Evolutionary conservation across 2,329 filamentous ascomycete species (phyloP).

Genomic region (Talaromyces sp.): DNA sequence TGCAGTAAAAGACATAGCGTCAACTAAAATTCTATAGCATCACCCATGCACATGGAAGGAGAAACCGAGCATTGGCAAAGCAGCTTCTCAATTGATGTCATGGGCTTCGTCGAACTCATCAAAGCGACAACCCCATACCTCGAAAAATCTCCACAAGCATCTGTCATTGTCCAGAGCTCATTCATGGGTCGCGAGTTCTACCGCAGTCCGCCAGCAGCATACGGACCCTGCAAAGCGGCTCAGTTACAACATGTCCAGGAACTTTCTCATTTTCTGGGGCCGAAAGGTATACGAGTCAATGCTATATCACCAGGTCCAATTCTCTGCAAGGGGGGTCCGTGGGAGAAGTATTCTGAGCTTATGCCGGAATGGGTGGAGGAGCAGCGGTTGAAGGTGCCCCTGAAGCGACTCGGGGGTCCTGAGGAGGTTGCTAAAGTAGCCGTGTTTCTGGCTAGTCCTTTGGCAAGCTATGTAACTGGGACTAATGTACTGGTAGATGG

Average conservation of each 20-base stretch:
- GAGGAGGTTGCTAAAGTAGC: constrained; percentile 26
- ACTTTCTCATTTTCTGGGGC: constrained; percentile 22
- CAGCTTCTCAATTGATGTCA: constrained; percentile 22
- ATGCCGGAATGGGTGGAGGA: constrained; percentile 23
- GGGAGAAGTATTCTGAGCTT: constrained; percentile 19
- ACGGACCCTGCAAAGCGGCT: constrained; percentile 24
- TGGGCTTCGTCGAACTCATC: constrained; percentile 23
- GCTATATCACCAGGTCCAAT: constrained; percentile 30
- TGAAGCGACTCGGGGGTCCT: constrained; percentile 22
- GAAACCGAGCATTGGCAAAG: constrained; percentile 20
- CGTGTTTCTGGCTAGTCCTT: constrained; percentile 26
- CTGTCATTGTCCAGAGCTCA: constrained; percentile 23
- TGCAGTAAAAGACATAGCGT: background rate
- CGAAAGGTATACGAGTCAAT: constrained; percentile 30
- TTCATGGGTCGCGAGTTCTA: constrained; percentile 26
- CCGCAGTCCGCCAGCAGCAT: constrained; percentile 23
- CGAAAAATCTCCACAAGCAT: constrained; percentile 19
- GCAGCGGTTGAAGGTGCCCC: constrained; percentile 20
- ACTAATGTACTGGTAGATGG: constrained; percentile 23
- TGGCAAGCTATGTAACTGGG: constrained; percentile 19
- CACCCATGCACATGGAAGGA: constrained; percentile 21
- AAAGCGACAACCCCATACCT: constrained; percentile 20
- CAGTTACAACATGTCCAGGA: constrained; percentile 27
- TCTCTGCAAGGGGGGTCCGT: constrained; percentile 18
- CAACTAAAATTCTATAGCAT: constrained; percentile 13